Conservation (phyloP, 495 filamentous ascomycete species). For the Choiromyces venosus region DNA sequence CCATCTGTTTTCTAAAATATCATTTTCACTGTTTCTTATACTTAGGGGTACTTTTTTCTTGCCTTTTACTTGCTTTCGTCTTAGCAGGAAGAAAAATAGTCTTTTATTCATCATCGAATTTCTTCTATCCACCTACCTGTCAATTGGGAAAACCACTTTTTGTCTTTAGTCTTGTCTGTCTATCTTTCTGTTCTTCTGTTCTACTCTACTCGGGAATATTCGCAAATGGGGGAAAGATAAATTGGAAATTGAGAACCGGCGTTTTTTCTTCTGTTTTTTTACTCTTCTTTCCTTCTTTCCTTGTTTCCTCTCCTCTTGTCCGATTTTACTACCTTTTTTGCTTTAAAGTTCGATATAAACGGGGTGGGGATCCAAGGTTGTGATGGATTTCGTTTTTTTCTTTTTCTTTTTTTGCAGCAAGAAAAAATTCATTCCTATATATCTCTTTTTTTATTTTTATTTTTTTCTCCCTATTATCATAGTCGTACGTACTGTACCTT, state of each 20-base stretch:
- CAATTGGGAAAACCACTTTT: not conserved
- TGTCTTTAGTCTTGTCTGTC: not conserved
- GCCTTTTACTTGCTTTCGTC: conserved; percentile 20
- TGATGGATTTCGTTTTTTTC: conserved; percentile 31
- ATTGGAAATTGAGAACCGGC: conserved; percentile 22
- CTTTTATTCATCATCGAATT: not conserved
- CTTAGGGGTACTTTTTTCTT: conserved; percentile 24
- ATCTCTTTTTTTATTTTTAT: conserved; percentile 24
- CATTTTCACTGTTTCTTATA: conserved; percentile 18
- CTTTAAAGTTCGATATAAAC: conserved; percentile 41
- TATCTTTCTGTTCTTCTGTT: conserved; percentile 1
- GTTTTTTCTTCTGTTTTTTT: conserved; percentile 14
- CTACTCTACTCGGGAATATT: conserved; percentile 4
- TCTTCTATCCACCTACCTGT: not conserved
- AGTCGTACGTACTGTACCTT: conserved; percentile 6
- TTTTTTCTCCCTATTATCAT: conserved; percentile 16
- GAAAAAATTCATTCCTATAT: not conserved
- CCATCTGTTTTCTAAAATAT: conserved; percentile 29
- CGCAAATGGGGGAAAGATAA: conserved; percentile 8
- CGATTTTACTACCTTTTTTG: conserved; percentile 37
- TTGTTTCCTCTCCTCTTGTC: conserved; percentile 25
- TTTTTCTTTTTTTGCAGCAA: conserved; percentile 4
- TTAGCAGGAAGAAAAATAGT: not conserved
- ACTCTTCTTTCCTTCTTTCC: conserved; percentile 19
- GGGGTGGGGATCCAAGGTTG: conserved; percentile 37